Base-by-base conservation (phyloP, 441 rosid genomes). In the Adansonia madagascariensis region DNA sequence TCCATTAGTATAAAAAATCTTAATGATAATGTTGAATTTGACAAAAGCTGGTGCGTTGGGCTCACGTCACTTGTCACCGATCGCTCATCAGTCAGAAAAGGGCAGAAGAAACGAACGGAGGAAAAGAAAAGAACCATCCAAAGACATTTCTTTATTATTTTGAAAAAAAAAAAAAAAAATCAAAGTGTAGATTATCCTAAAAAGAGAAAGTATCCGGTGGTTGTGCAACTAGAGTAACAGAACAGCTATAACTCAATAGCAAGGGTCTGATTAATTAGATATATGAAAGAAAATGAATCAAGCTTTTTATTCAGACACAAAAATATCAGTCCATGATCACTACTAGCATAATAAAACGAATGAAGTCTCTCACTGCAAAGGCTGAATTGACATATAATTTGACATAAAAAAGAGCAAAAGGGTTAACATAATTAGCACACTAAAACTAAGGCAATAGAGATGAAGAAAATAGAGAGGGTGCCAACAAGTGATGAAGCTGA, bases 291-390 rank as follows among this genome's bases (percentile, higher is more conserved):
- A 59, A 22, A 59, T 22, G 64, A 59, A 59, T 59, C 27, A 22
- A 59, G 18, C 10, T 55, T 59, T 59, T 59, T 22, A 59, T 10
- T 59, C 39, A 8, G 20, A 18, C 61, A 39, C 43, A 27, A 39
- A 56, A 53, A 53, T 1, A 53, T 53, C 59, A 39, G 0, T 3
- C 43, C 43, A 39, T 39, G 43, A 39, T 5, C 0, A 27, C 35
- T 67, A n/a, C 47, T 53, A 76, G 27, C 44, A 59, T 5, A 31
- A 68, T 66, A 53, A 11, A 68, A 68, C 44, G 18, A 76, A 57
- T 66, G 10, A 50, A 11, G 18, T 20, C 17, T 18, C 17, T 20
- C 24, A 56, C 61, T 56, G 3, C 24, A 55, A 17, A 50, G 12
- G 35, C 62, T 49, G 20, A 18, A 62, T 5, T 35, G 41, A 57